phyloP scores from a whole-genome alignment of 2,329 filamentous ascomycete genomes.

The Stachybotrys echinatus region DNA sequence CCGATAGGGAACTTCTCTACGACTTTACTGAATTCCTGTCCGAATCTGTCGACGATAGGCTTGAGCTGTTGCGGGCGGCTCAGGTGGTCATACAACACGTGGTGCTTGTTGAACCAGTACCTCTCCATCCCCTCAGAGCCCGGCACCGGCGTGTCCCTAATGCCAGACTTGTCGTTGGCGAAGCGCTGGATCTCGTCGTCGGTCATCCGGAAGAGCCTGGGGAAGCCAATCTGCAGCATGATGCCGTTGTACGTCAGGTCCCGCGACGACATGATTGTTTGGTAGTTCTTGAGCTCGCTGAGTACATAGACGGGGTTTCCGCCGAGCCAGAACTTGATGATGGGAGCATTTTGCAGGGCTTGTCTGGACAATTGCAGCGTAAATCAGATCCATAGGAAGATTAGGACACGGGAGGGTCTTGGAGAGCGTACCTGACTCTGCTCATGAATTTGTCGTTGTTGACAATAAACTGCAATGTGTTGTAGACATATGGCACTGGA shows the following conservation, averaged over 20 bases:
- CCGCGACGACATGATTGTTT: not conserved
- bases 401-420: no score
- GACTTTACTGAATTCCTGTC: not conserved
- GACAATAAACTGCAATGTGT: not conserved
- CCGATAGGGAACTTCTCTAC: not conserved
- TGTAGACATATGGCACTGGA: not conserved
- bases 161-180: not conserved
- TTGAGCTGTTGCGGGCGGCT: not conserved
- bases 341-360: not conserved
- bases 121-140: not conserved
- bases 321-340: not conserved
- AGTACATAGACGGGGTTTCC: not conserved
- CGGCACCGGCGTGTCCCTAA: not conserved
- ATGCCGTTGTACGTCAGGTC: not conserved
- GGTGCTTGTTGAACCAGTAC: not conserved
- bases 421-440: not conserved
- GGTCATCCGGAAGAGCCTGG: not conserved
- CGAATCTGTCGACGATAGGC: not conserved
- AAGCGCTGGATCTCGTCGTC: not conserved
- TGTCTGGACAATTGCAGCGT: no score
- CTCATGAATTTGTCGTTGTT: not conserved
- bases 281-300: not conserved
- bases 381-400: not conserved
- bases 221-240: not conserved
- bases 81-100: not conserved